Conservation (phyloP, 139 green algal species). For the Mesotaenium endlicherianum region DNA sequence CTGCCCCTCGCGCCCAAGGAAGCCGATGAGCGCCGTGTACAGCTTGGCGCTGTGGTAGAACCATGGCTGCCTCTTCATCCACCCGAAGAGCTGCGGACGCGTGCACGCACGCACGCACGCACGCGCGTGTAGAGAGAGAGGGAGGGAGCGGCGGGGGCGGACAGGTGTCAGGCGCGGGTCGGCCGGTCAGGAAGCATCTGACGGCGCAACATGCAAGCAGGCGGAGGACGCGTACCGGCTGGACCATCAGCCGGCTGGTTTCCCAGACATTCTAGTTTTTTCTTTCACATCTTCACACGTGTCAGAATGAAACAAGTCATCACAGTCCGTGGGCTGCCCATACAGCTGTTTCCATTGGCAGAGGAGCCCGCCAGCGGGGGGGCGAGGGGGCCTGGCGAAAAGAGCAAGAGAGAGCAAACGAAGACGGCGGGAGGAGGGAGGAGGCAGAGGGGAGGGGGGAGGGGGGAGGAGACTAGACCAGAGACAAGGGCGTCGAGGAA, state of each 20-base stretch:
- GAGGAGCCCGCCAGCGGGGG: too few species aligned
- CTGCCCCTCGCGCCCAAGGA: slow-evolving; percentile 34
- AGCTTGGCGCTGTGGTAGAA: slow-evolving; percentile 6
- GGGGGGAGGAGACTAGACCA: too few species aligned
- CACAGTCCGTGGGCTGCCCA: too few species aligned
- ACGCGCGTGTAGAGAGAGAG: neutral
- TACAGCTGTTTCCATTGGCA: too few species aligned
- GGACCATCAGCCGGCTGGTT: neutral
- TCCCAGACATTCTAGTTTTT: neutral
- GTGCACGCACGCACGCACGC: neutral
- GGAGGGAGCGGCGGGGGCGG: neutral
- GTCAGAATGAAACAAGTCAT: too few species aligned
- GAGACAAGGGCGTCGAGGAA: too few species aligned
- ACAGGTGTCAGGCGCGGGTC: neutral
- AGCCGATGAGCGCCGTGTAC: slow-evolving; percentile 44
- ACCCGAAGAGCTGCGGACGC: slow-evolving; percentile 40
- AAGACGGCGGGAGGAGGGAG: too few species aligned
- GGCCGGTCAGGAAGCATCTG: neutral
- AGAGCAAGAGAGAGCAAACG: too few species aligned
- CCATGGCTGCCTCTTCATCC: slow-evolving; percentile 53
- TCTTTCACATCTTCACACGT: too few species aligned
- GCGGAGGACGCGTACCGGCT: neutral
- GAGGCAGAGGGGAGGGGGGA: too few species aligned
- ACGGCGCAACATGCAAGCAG: neutral
- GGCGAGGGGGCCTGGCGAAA: too few species aligned